Base-by-base conservation (phyloP, 495 filamentous ascomycete genomes). In the Rhypophila decipiens region DNA sequence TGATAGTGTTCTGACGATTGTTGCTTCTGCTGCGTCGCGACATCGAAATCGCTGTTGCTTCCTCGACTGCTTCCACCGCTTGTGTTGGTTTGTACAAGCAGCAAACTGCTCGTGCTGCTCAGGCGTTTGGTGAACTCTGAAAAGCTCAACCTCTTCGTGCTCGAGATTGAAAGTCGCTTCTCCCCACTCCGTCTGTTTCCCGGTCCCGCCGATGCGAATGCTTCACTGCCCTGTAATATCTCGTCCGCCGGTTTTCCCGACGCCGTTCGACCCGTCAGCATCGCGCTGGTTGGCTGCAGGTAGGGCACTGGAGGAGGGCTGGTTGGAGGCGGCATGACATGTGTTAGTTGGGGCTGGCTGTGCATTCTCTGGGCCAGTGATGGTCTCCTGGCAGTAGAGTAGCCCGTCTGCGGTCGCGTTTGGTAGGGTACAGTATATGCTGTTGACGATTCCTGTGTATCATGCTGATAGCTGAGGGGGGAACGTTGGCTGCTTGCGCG, bases 71-170 rank as follows among this genome's bases (percentile, higher is more conserved):
- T 77, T 18, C 46, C 63, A 22, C 59, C 56, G 50, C 69, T 69
- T 10, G 53, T 55, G 50, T 77, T 79, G 39, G 73, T 72, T 53
- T 79, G 76, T 5, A 77, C 70, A 4, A 78, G 63, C 5, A 80
- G 61, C 38, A 80, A 39, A 50, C 68, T 75, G 49, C 69, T 74
- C 7, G 76, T 77, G 36, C 68, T 72, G 47, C 72, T 74, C 34
- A 80, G 55, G 24, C 75, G 59, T 44, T 74, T 74, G 17, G 76
- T 70, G 48, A 78, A 78, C 23, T 80, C 76, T 50, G 64, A 68
- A 47, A 78, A 78, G 52, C 68, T 73, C 2, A 78, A 64, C 33
- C 72, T 58, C 54, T 76, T 79, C 23, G 46, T 47, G 53, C 59
- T 63, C 23, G 61, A 75, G 12, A 64, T 65, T 18, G 74, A 77